Base-by-base conservation (phyloP, 176 grass and related monocot species). In the Areca catechu region DNA sequence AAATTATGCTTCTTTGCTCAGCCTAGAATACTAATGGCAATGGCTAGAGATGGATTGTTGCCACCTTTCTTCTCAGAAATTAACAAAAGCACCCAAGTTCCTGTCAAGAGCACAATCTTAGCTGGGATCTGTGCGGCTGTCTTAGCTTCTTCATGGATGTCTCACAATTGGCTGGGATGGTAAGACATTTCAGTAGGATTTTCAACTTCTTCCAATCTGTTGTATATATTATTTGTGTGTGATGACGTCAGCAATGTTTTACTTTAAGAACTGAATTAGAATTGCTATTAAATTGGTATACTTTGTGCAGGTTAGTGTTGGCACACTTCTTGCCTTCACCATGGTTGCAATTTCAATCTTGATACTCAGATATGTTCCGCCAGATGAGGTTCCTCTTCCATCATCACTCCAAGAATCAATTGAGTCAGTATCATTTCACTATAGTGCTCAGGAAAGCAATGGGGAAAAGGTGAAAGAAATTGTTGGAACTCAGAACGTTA, bases 1-100 rank as follows among this genome's bases (percentile, higher is more conserved):
- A 37, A 43, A 43, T 43, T 12, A 43, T 29, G 34, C 10, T 43
- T 43, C 34, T 43, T 43, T 43, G 34, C 34, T n/a, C 80, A 97
- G 93, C 93, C 93, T 68, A 88, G 93, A 84, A 97, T 97, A 85
- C 70, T 97, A 60, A 97, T 97, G 93, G 81, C 93, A 27, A 97
- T 97, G 93, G 83, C 93, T 67, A 85, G 83, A 78, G 93, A 97
- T 56, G 93, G 93, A 58, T 69, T 97, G 48, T 49, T 97, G 78
- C 93, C 93, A 56, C 51, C 83, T 47, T 91, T 91, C 78, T 97
- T 97, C 60, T 84, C 83, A 24, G 81, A 97, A 67, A 81, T 97
- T 43, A 85, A 88, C 71, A 61, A 72, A 27, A 56, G 47, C 47
- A 91, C 93, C 67, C 93, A 97, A 84, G 87, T 97, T 63, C 93